phyloP scores from a whole-genome alignment of 2,329 filamentous ascomycete species.

The Ceratocystiopsis sp. region DNA sequence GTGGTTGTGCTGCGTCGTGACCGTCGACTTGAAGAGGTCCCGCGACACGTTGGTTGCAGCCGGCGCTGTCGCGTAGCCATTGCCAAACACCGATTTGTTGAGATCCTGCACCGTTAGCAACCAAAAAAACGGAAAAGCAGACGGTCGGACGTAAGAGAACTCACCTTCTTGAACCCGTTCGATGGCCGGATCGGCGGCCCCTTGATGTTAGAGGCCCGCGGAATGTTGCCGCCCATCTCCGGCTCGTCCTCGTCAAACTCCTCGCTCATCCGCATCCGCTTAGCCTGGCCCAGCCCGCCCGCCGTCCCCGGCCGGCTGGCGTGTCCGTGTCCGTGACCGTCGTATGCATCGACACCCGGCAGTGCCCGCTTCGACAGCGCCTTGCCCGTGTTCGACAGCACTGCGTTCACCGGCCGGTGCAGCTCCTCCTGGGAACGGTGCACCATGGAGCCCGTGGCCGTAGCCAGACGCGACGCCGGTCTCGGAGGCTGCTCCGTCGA shows the following conservation, averaged over 20 bases:
- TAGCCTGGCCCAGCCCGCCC: slow-evolving; percentile 43
- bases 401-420: slow-evolving; percentile 41
- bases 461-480: slow-evolving; percentile 41
- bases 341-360: slow-evolving; percentile 18
- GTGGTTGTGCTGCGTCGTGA: slow-evolving; percentile 49
- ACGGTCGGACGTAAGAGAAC: slow-evolving; percentile 6
- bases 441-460: slow-evolving; percentile 31
- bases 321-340: slow-evolving; percentile 1
- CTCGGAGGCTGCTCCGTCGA: slow-evolving; percentile 20
- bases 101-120: slow-evolving; percentile 29
- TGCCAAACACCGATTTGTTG: slow-evolving; percentile 41
- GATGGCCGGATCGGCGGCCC: slow-evolving; percentile 76
- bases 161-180: slow-evolving; percentile 50
- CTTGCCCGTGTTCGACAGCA: slow-evolving; percentile 47
- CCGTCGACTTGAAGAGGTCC: slow-evolving; percentile 47
- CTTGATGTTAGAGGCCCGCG: slow-evolving; percentile 45
- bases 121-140: neutral
- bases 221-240: slow-evolving; percentile 36
- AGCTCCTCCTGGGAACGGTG: slow-evolving; percentile 40
- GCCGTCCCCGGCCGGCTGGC: slow-evolving; percentile 3
- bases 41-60: slow-evolving; percentile 35
- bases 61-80: slow-evolving; percentile 44
- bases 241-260: slow-evolving; percentile 44
- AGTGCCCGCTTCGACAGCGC: slow-evolving; percentile 59
- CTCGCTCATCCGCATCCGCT: slow-evolving; percentile 65